Base-by-base conservation (phyloP, 371 early-diverging fungal genomes). In the Syncephalastrum racemosum region DNA sequence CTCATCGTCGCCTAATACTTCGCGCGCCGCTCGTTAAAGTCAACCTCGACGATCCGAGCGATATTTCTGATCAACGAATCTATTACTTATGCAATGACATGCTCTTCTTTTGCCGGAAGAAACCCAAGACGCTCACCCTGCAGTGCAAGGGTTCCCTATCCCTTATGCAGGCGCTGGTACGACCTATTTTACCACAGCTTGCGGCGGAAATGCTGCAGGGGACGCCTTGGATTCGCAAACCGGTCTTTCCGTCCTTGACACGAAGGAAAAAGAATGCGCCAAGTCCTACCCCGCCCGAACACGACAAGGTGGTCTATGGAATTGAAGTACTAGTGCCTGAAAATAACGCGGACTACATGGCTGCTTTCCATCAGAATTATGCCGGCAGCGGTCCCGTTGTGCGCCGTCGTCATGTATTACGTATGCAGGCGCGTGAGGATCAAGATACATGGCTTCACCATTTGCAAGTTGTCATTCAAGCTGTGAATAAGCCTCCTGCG, bases 21-120 rank as follows among this genome's bases (percentile, higher is more conserved):
- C 58, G 46, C 12, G 54, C 66, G 5, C 53, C 66, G 4, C 44
- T 72, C 10, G 61, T 66, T 41, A 60, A 66, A 42, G 64, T 72
- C 4, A 66, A 66, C 54, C 36, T 64, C 2, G 62, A 66, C n/a
- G 58, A 63, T 39, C 64, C 64, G 10, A 50, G 59, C 4, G 19
- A 50, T 12, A 64, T 53, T 12, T 53, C 56, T 10, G 67, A 72
- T 40, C 24, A 43, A 3, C 63, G 69, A 19, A 62, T 57, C 39
- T 72, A 68, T 24, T 56, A 64, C 43, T 60, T 72, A n/a, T 72
- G 59, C 50, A 66, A 68, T 23, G 44, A 44, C 16, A 41, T 57
- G 48, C 45, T 56, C 3, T 31, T 55, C 3, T 63, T 65, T 46
- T 49, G 52, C 8, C 27, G 60, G 1, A 68, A 66, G 27, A 31